Conservation (phyloP, 345 rosid genomes). For the Euphorbia lathyris region DNA sequence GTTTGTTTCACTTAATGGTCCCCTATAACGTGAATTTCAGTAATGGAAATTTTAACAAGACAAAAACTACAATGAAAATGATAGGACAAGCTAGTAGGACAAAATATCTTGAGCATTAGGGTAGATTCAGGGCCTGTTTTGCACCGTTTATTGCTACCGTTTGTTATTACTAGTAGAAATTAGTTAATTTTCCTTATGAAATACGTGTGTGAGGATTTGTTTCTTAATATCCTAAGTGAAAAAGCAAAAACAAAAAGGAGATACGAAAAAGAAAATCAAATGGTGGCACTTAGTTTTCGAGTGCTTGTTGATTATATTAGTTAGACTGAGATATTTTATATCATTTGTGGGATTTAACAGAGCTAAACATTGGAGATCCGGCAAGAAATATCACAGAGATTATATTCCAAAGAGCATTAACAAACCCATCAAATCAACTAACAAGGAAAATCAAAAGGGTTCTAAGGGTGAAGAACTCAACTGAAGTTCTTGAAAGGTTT, state of each 20-base stretch:
- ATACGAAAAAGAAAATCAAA: too few relatives aligned
- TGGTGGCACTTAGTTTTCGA: neutral
- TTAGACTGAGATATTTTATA: neutral
- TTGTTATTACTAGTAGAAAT: too few relatives aligned
- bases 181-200: too few relatives aligned
- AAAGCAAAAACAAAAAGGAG: too few relatives aligned
- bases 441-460: conserved; percentile 36
- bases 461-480: conserved; percentile 41
- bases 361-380: conserved; percentile 39
- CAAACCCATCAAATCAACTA: conserved; percentile 33
- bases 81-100: neutral
- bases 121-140: too few relatives aligned
- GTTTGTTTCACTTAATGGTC: neutral
- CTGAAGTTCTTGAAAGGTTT: conserved; percentile 33
- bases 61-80: neutral
- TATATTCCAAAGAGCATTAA: conserved; percentile 38
- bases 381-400: conserved; percentile 46
- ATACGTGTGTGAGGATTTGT: too few relatives aligned
- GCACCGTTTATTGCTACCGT: too few relatives aligned
- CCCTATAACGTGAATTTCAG: neutral
- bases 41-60: neutral
- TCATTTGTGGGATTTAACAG: conserved; percentile 17
- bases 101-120: neutral
- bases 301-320: neutral
- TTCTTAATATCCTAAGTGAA: too few relatives aligned